phyloP scores from a whole-genome alignment of 1,284 basidiomycete species.

The Naganishia sp. region DNA sequence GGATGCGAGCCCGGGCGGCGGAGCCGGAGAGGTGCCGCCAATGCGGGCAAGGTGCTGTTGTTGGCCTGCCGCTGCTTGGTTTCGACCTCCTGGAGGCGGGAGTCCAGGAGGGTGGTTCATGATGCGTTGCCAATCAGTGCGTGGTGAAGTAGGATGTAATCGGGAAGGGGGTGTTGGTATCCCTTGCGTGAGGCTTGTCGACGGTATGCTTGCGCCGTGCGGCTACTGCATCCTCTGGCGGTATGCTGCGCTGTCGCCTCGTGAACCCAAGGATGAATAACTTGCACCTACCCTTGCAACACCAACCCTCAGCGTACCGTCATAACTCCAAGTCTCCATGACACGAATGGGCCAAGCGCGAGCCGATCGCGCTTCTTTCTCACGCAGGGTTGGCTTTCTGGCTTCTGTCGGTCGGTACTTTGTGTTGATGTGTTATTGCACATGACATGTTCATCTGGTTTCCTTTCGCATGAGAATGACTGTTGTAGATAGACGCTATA shows the following conservation, averaged over 20 bases:
- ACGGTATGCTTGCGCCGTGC: too few relatives aligned
- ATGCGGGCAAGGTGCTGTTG: slow-evolving; percentile 16
- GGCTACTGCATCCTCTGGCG: too few relatives aligned
- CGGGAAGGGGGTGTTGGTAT: slow-evolving; percentile 1
- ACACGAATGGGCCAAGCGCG: slow-evolving; percentile 1
- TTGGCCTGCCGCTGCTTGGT: slow-evolving; percentile 9
- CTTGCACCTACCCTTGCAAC: neutral
- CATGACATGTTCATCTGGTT: too few relatives aligned
- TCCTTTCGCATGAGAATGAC: too few relatives aligned
- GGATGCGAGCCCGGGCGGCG: slow-evolving; percentile 9
- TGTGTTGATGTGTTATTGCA: too few relatives aligned
- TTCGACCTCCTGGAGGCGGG: slow-evolving; percentile 27
- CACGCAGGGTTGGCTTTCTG: too few relatives aligned
- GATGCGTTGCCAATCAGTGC: slow-evolving; percentile 10
- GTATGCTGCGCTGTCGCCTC: neutral
- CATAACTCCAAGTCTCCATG: neutral
- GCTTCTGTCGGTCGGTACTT: too few relatives aligned
- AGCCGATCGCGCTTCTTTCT: slow-evolving; percentile 8
- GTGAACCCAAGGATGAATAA: neutral
- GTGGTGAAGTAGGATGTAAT: neutral
- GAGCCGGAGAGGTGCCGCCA: slow-evolving; percentile 10
- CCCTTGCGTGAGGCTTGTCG: neutral
- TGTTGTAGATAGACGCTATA: too few relatives aligned
- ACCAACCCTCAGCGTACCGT: neutral
- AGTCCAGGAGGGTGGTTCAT: slow-evolving; percentile 31